Evolutionary conservation across 2,329 filamentous ascomycete genomes (phyloP), one percentile per base, ranked within the genome.

Genomic region (Beauveria sp.): DNA sequence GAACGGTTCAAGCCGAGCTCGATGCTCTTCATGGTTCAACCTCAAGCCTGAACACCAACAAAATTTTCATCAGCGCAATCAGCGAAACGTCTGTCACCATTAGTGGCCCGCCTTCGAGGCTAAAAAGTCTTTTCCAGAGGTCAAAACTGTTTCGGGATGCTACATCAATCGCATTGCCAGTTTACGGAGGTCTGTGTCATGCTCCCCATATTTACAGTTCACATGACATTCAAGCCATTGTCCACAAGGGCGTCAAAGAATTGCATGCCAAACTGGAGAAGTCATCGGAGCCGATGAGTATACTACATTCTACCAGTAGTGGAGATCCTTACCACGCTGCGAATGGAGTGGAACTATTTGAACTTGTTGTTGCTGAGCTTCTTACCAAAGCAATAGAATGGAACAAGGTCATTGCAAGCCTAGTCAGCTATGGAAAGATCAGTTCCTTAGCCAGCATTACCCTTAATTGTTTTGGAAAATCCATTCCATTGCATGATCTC

Each of bases 1-100:
- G 67, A 1, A 68, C 69, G 3, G 74, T 70, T 1, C 76, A 77
- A 77, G 59, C 67, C 8, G 74, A 79, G 63, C 70, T 79, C 1
- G 73, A 79, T 43, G 18, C 40, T 43, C 18, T 43, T 9, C 56
- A 37, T 59, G 1, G 18, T 18, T 28, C 44, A 34, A 18, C 16
- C 63, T 64, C 67, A 61, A 2, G 68, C 73, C 3, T 63, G 67
- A 26, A 63, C 70, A n/a, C 63, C 58, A 55, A 75, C 56, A 76
- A 77, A 59, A 61, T 79, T 8, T 79, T 78, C 63, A 71, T 78
- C 62, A 78, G 76, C 63, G 70, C 73, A 0, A 48, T 70, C 3
- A 70, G 66, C 51, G 41, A 60, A 5, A 69, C 66, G 6, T 74
- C 71, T 0, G 70, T 76, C 3, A 77, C 70, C 1, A 64, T 77